Evolutionary conservation across 2,329 filamentous ascomycete species (phyloP), one percentile per base, ranked within the genome.

Genomic region (Colletotrichum euphorbiae): DNA sequence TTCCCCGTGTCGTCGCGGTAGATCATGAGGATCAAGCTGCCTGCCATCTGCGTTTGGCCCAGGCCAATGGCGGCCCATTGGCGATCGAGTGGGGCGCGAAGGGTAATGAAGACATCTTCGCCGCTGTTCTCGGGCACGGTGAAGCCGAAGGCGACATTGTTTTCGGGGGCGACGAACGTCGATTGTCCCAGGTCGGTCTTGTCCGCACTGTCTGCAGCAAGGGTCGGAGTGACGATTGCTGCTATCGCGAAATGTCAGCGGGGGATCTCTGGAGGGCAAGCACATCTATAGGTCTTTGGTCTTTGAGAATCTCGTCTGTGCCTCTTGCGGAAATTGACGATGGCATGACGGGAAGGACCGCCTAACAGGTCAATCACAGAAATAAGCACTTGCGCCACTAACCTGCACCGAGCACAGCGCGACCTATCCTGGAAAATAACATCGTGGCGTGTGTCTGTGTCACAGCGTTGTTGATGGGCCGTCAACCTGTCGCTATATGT

Each of bases 11-110:
- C 74, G 63, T 82, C 83, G 51, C 80, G 77, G 77, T 90, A 89
- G n/a, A 84, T 77, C 73, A 89, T 81, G 50, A 89, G 80, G 65
- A 87, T 84, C 24, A 89, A 78, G 7, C 85, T 79, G 56, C 84
- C 81, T 3, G 79, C 76, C 83, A 88, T 88, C 72, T 82, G 80
- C 52, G 81, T 71, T 63, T 79, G 81, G 51, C 87, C 87, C 42
- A 88, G 80, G 40, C 87, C 87, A 46, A 89, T 75, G 65, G 83
- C 85, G 46, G 82, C 82, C 86, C 86, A 90, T 40, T 83, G 81
- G 42, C 80, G 77, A 9, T 75, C 74, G 42, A 75, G 77, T 33
- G 83, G 80, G 43, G 84, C 82, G 66, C 83, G 81, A 15, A 89
- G 72, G n/a, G 82, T 82, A 75, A 89, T 86, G 77, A 82, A 88